Evolutionary conservation across 2,329 filamentous ascomycete genomes (phyloP), one percentile per base, ranked within the genome.

Genomic region (Volutella citrinella): DNA sequence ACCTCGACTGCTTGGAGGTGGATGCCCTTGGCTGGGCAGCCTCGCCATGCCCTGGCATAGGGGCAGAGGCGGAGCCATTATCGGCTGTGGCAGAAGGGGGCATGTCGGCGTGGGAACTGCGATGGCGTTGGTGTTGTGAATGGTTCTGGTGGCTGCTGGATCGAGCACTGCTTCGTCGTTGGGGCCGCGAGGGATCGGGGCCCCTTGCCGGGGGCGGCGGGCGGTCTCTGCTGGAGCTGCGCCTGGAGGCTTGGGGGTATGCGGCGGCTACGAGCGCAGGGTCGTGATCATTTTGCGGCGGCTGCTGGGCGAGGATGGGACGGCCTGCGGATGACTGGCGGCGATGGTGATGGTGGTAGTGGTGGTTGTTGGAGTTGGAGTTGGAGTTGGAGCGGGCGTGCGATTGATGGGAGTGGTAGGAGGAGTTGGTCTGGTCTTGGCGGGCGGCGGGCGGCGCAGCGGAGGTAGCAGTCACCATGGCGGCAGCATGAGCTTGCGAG

Each of bases 221-320:
- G 40, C 73, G 71, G 54, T 87, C 83, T 58, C 73, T 74, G 51
- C 80, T 84, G 40, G 77, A 72, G 65, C 74, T 80, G 64, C 80
- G 75, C 76, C 79, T 64, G 70, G 73, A 48, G 33, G 43, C 31
- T 36, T 40, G 30, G 30, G 36, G 43, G 66, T 77, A 67, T 40
- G 49, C 42, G 34, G 74, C 69, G 52, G 78, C 75, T 66, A 85
- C 62, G 68, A 82, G 82, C 52, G 74, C 70, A 51, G 81, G 75
- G 65, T 91, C 87, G 69, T 81, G 82, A 64, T 93, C 86, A 60
- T 82, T 73, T 54, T 83, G 79, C 34, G 68, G 65, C 32, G 66
- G 51, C 26, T 64, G 49, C 36, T 74, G 64, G 43, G 69, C 65
- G 29, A 62, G 52, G 40, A 66, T 61, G 43, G 62, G 58, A 23